A percentile compares a stretch with the other conserved stretches of the same genome.
Conservation (phyloP, 2,329 filamentous ascomycete genomes). For the Aspergillus persii region DNA sequence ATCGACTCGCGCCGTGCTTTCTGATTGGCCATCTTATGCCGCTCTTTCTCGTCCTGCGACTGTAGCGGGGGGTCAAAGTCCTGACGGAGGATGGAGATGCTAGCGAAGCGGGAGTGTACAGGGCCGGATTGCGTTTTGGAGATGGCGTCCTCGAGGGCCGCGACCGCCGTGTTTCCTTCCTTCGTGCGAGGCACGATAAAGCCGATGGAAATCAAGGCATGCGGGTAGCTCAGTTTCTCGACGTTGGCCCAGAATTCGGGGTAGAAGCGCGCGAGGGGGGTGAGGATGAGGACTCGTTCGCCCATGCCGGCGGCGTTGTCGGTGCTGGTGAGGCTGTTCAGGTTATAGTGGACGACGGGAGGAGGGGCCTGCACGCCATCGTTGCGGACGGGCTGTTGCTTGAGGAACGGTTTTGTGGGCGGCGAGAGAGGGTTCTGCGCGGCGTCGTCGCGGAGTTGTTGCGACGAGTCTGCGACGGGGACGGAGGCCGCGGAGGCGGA, state of each 20-base stretch:
- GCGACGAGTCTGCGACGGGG: conserved; percentile 47
- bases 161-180: conserved; percentile 84
- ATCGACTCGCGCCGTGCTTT: conserved; percentile 83
- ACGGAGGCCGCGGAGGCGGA: conserved; percentile 47
- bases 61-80: conserved; percentile 81
- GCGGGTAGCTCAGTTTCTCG: conserved; percentile 77
- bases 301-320: conserved; percentile 70
- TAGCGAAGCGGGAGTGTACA: conserved; percentile 80
- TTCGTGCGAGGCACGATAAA: conserved; percentile 95
- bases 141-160: conserved; percentile 79
- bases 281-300: conserved; percentile 87
- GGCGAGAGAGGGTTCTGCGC: conserved; percentile 71
- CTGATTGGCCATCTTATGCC: conserved; percentile 89
- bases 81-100: conserved; percentile 89
- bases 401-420: conserved; percentile 71
- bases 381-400: conserved; percentile 51
- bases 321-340: conserved; percentile 91
- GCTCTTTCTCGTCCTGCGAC: conserved; percentile 81
- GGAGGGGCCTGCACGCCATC: conserved; percentile 63
- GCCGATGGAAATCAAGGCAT: conserved; percentile 88
- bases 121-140: conserved; percentile 80
- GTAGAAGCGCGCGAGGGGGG: conserved; percentile 91
- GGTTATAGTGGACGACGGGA: conserved; percentile 86
- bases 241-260: conserved; percentile 95
- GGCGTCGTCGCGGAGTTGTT: conserved; percentile 54